Conservation (phyloP, 306 rosid genomes). For the Boehmeria nivea region DNA sequence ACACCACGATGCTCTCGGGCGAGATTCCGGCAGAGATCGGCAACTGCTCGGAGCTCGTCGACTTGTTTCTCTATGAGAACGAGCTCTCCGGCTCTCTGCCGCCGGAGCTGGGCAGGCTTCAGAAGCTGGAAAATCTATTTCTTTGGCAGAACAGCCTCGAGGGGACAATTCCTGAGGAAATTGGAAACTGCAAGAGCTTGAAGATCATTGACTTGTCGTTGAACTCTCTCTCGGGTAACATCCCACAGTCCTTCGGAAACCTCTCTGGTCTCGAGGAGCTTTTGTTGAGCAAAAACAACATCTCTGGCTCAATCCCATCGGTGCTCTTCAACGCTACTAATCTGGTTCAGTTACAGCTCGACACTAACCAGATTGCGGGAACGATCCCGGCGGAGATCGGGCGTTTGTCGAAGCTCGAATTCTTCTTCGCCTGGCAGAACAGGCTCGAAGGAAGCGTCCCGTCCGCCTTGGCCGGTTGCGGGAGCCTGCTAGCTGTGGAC, state of each 20-base stretch:
- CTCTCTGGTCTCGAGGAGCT: slow-evolving; percentile 71
- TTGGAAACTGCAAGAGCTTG: slow-evolving; percentile 65
- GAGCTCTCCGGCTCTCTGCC: slow-evolving; percentile 62
- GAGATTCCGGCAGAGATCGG: slow-evolving; percentile 76
- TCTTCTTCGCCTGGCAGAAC: slow-evolving; percentile 84
- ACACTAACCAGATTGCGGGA: slow-evolving; percentile 69
- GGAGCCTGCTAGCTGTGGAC: slow-evolving; percentile 65
- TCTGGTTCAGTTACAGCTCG: slow-evolving; percentile 73
- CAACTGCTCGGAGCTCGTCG: slow-evolving; percentile 77
- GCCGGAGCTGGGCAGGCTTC: slow-evolving; percentile 59
- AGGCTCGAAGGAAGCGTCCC: slow-evolving; percentile 77
- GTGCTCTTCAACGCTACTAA: slow-evolving; percentile 50
- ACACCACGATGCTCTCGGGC: slow-evolving; percentile 70
- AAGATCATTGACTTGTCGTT: slow-evolving; percentile 61
- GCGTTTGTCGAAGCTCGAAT: slow-evolving; percentile 42
- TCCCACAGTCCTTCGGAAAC: slow-evolving; percentile 61
- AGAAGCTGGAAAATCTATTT: slow-evolving; percentile 60
- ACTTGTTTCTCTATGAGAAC: slow-evolving; percentile 68
- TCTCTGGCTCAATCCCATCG: slow-evolving; percentile 73
- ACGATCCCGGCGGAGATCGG: slow-evolving; percentile 66
- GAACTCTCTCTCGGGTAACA: slow-evolving; percentile 61
- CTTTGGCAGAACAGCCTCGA: slow-evolving; percentile 66
- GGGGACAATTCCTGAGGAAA: slow-evolving; percentile 61
- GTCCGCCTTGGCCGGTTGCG: slow-evolving; percentile 48
- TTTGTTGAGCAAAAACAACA: slow-evolving; percentile 75